Conservation (phyloP, 768 basidiomycete genomes). For the Termitomyces eurrhizus region DNA sequence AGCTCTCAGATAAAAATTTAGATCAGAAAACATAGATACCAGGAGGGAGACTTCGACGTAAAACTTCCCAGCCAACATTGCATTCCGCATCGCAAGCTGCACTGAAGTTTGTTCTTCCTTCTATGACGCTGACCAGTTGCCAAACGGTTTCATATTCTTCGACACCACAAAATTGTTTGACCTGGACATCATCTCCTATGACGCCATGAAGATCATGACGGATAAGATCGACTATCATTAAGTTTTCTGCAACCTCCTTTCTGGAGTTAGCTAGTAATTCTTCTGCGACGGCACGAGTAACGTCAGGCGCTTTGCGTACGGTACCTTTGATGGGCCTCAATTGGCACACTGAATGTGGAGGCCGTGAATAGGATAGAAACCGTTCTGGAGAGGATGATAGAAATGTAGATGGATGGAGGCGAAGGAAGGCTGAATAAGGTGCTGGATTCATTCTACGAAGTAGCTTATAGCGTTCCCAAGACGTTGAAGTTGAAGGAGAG, state of each 20-base stretch:
- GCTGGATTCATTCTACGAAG: constrained; percentile 81
- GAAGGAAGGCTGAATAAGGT: constrained; percentile 80
- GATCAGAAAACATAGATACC: constrained; percentile 38
- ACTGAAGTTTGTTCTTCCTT: constrained; percentile 46
- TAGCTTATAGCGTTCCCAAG: constrained; percentile 72
- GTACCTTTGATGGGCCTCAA: constrained; percentile 96
- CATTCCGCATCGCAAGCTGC: constrained; percentile 33
- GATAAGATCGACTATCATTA: constrained; percentile 98
- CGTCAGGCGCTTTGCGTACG: constrained; percentile 61
- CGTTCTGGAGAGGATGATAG: constrained; percentile 90
- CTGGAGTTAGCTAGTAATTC: constrained; percentile 55
- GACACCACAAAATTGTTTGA: constrained; percentile 80
- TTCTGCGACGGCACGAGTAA: constrained; percentile 65
- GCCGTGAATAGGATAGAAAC: constrained; percentile 77
- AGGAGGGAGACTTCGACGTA: constrained; percentile 80
- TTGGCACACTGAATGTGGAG: constrained; percentile 64
- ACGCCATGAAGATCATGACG: constrained; percentile 87
- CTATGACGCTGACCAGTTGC: constrained; percentile 93
- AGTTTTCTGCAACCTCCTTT: constrained; percentile 94
- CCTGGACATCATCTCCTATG: constrained; percentile 76
- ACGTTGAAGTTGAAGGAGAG: constrained; percentile 32
- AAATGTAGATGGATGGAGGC: constrained; percentile 71
- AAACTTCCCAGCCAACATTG: constrained; percentile 72
- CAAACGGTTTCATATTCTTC: constrained; percentile 95
- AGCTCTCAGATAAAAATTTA: background rate